These are phyloP conservation scores for Populus nigra DNA, from an alignment of 345 rosid genomes.

Conservation along the genomic window DNA sequence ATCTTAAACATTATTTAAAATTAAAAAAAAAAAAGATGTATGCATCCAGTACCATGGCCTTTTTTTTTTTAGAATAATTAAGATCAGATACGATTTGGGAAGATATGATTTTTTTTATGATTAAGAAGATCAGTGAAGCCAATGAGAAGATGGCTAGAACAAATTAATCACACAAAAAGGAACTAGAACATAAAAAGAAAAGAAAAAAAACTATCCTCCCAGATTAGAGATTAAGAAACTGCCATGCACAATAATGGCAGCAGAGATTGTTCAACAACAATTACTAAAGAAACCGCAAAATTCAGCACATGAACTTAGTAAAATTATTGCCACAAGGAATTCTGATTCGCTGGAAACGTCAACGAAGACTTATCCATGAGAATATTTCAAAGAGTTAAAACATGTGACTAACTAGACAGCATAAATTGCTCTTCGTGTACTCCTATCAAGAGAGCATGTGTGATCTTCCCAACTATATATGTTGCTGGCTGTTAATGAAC, in stretches of 20 bases:
- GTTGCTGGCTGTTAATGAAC: neutral
- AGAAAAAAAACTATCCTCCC: neutral
- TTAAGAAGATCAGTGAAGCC: neutral
- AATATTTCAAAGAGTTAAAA: neutral
- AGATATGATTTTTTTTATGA: no score
- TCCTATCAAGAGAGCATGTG: neutral
- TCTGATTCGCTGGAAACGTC: no score
- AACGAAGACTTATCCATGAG: neutral
- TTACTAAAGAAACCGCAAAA: neutral
- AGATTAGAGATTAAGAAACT: neutral
- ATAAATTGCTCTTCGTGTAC: neutral
- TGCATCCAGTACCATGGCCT: no score
- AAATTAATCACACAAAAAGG: no score
- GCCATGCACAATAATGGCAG: neutral
- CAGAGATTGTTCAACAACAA: neutral
- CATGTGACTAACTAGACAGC: neutral
- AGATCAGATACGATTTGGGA: neutral
- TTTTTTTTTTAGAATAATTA: no score
- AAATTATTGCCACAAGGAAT: no score
- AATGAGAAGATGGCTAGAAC: neutral
- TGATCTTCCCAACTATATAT: neutral
- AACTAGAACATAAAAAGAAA: neutral
- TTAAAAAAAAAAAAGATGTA: no score
- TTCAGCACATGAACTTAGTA: no score
- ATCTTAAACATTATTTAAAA: no score